These are phyloP conservation scores for Aspergillus costaricaensis DNA, from an alignment of 2,329 filamentous ascomycete species.

Conservation along the genomic window DNA sequence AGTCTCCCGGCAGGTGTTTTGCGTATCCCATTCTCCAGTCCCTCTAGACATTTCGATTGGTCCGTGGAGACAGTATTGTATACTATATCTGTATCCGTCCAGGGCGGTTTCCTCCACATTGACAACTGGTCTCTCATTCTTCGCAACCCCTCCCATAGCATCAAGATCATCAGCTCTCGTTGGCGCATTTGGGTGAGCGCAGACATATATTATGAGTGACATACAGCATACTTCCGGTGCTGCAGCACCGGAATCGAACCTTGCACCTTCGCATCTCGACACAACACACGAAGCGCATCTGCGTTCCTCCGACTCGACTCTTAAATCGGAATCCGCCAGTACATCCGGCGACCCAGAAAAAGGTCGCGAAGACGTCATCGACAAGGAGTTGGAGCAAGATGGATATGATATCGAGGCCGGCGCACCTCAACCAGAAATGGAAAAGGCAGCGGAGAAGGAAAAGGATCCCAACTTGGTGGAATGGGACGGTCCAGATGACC, in stretches of 20 bases:
- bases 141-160: not conserved
- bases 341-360: constrained; percentile 13
- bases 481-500: constrained; percentile 37
- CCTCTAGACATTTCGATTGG: not conserved
- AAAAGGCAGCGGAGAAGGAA: constrained; percentile 10
- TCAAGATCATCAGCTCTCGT: not conserved
- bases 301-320: constrained; percentile 18
- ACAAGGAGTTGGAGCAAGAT: constrained; percentile 14
- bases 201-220: constrained; percentile 2
- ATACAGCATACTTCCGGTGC: not conserved
- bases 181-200: not conserved
- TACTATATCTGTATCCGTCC: not conserved
- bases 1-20: not conserved
- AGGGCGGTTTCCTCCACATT: not conserved
- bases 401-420: constrained; percentile 15
- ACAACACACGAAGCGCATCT: constrained; percentile 6
- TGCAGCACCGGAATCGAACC: constrained; percentile 7
- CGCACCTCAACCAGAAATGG: constrained; percentile 6
- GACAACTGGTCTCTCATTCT: not conserved
- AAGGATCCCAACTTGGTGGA: constrained; percentile 35
- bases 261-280: constrained; percentile 8
- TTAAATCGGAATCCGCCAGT: constrained; percentile 13
- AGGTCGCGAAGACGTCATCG: not conserved
- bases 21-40: not conserved
- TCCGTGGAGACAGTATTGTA: not conserved